Percentiles rank a stretch among this genome's conserved stretches.
Evolutionary conservation across 1,139 yeast genomes (phyloP).

Genomic region (Candida pseudocylindracea): DNA sequence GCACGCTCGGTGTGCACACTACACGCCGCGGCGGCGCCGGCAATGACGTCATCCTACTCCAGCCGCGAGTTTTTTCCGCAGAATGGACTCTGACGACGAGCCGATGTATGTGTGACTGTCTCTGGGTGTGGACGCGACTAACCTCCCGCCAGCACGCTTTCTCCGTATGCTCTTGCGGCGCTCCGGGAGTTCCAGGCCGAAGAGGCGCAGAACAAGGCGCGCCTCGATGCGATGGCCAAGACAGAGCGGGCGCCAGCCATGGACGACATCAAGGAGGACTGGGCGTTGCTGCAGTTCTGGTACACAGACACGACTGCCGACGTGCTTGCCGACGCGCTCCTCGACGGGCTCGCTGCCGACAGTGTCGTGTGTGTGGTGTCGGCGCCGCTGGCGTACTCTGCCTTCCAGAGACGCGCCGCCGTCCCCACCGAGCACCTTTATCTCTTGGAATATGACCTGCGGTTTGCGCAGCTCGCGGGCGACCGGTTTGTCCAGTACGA

Average conservation of each 20-base stretch:
- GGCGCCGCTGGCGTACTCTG: slow-evolving; percentile 87
- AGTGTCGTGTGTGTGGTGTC: slow-evolving; percentile 59
- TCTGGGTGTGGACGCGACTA: no score
- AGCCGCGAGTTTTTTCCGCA: no score
- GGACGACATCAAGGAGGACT: slow-evolving; percentile 63
- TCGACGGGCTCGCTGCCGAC: slow-evolving; percentile 51
- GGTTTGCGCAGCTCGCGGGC: slow-evolving; percentile 49
- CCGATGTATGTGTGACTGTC: no score
- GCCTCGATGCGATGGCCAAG: no score
- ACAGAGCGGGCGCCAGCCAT: slow-evolving; percentile 11
- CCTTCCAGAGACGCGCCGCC: slow-evolving; percentile 29
- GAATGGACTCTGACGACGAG: no score
- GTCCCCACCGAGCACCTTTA: slow-evolving; percentile 51
- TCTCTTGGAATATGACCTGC: slow-evolving; percentile 52
- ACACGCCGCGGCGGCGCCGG: no score
- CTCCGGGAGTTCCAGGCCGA: no score
- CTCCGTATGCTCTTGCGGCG: no score
- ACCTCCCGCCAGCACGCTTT: no score
- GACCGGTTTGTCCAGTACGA: slow-evolving; percentile 53
- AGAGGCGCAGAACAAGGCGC: no score
- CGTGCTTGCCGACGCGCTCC: slow-evolving; percentile 38
- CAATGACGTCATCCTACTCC: no score
- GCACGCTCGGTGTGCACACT: no score
- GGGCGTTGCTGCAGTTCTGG: slow-evolving; percentile 75
- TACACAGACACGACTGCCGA: slow-evolving; percentile 54